A percentile compares a stretch with the other conserved stretches of the same genome.
These are phyloP conservation scores for Chlorencoelia australis DNA, from an alignment of 2,329 filamentous ascomycete species.

Conservation along the genomic window DNA sequence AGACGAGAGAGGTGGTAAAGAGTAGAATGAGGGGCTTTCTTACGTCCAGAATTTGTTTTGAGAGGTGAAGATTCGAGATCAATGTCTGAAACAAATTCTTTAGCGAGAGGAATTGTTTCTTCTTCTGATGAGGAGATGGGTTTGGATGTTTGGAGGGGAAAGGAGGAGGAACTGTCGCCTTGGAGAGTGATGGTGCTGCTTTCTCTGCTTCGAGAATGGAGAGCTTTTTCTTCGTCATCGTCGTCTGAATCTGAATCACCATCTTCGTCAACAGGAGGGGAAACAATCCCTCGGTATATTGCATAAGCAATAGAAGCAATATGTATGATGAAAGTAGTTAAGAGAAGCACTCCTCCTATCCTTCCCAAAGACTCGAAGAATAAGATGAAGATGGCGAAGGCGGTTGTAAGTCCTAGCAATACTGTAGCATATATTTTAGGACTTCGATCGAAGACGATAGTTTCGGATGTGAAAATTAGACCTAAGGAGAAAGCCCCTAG, in stretches of 20 bases:
- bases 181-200: too few species aligned
- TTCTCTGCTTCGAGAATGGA: too few species aligned
- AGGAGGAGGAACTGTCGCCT: too few species aligned
- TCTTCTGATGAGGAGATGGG: too few species aligned
- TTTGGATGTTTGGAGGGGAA: too few species aligned
- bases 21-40: conserved; percentile 18
- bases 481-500: conserved; percentile 45
- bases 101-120: not conserved
- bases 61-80: too few species aligned
- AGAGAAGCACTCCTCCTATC: conserved; percentile 30
- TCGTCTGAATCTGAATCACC: conserved; percentile 24
- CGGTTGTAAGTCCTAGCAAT: conserved; percentile 33
- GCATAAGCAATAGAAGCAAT: conserved; percentile 34
- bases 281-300: conserved; percentile 34
- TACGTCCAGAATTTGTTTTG: too few species aligned
- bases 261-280: conserved; percentile 34
- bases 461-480: conserved; percentile 32
- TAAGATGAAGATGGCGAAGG: conserved; percentile 29
- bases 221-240: conserved; percentile 17
- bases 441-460: conserved; percentile 36
- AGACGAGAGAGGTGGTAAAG: conserved; percentile 34
- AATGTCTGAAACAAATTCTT: too few species aligned
- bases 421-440: conserved; percentile 37
- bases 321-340: conserved; percentile 35
- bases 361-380: conserved; percentile 25